Conservation (phyloP, 164 flowering plant species). For the Tetracentron sinense region DNA sequence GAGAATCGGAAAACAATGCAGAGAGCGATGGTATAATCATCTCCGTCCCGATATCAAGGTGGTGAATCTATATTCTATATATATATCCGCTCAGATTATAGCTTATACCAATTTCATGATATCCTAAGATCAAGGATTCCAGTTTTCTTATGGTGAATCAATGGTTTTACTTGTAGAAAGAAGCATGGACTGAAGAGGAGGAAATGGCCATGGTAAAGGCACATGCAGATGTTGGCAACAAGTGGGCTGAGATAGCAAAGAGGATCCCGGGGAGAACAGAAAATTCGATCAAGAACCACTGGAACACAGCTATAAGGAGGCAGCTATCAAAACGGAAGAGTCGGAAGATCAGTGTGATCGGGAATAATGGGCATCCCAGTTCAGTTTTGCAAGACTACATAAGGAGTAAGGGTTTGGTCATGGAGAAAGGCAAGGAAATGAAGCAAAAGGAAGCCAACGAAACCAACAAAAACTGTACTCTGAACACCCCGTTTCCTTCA, state of each 20-base stretch:
- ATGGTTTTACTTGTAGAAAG: slow-evolving; percentile 11
- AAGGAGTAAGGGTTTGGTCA: not conserved
- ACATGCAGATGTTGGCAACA: slow-evolving; percentile 14
- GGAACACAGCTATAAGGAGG: slow-evolving; percentile 13
- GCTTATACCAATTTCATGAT: slow-evolving; percentile 1
- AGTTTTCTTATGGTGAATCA: too few relatives aligned
- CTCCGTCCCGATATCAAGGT: slow-evolving; percentile 50
- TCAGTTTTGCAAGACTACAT: slow-evolving; percentile 17
- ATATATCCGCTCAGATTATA: not conserved
- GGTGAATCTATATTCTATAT: not conserved
- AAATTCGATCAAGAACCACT: slow-evolving; percentile 18
- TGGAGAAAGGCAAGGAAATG: not conserved
- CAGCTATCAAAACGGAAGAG: not conserved
- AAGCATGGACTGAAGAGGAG: slow-evolving; percentile 14
- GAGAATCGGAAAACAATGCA: slow-evolving; percentile 52
- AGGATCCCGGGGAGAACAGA: slow-evolving; percentile 13
- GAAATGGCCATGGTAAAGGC: slow-evolving; percentile 10
- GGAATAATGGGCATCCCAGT: not conserved
- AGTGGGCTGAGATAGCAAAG: slow-evolving; percentile 18
- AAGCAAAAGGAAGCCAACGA: not conserved
- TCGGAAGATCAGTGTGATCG: too few relatives aligned
- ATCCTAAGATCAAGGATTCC: not conserved
- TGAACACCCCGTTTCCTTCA: not conserved
- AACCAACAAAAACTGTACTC: not conserved
- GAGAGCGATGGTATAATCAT: slow-evolving; percentile 64